Evolutionary conservation across 805 yeast genomes (phyloP).

Genomic region (Starmerella bombicola): DNA sequence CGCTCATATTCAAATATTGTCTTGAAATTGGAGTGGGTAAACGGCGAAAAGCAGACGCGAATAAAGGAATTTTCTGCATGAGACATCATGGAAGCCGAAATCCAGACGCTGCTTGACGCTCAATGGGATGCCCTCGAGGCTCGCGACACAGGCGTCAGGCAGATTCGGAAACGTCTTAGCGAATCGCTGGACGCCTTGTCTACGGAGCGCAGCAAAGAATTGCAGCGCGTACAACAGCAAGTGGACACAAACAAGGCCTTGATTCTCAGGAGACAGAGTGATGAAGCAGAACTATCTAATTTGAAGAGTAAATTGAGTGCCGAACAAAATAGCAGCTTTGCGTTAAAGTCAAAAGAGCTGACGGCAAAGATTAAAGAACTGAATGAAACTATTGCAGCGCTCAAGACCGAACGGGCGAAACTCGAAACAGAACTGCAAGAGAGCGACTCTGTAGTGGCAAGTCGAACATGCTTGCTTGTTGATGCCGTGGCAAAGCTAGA

Average conservation of each 20-base stretch:
- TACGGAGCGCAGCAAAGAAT: constrained; percentile 1
- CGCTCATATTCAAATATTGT: too few relatives aligned
- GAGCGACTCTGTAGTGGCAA: constrained; percentile 9
- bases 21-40: too few relatives aligned
- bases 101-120: constrained; percentile 18
- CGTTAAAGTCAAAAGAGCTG: constrained; percentile 7
- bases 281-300: constrained; percentile 6
- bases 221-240: not conserved
- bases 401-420: constrained; percentile 12
- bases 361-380: constrained; percentile 9
- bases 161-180: constrained; percentile 8
- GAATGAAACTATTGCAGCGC: constrained; percentile 18
- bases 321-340: constrained; percentile 12
- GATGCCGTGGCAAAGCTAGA: constrained; percentile 9
- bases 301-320: constrained; percentile 8
- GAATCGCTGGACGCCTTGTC: constrained; percentile 11
- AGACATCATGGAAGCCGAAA: constrained; percentile 14
- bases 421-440: constrained; percentile 11
- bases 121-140: constrained; percentile 22
- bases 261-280: constrained; percentile 2
- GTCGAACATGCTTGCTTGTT: constrained; percentile 11
- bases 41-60: too few relatives aligned
- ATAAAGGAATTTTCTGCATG: too few relatives aligned
- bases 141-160: constrained; percentile 9
- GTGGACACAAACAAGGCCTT: not conserved